Conservation (phyloP, 768 basidiomycete genomes). For the Suillus variegatus region DNA sequence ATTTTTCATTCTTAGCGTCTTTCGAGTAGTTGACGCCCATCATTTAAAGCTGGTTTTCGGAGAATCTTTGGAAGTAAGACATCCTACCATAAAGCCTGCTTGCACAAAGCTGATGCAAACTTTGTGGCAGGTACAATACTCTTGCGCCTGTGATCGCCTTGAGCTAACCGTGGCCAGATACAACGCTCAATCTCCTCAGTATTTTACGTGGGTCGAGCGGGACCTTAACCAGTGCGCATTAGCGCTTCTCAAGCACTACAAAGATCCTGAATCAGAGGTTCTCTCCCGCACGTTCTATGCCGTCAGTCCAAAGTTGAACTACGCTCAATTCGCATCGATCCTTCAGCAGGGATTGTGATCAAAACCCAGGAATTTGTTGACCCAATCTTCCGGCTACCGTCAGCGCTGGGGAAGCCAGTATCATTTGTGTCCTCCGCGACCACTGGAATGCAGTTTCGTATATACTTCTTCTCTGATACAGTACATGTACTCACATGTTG, state of each 20-base stretch:
- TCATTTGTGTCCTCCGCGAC: constrained; percentile 19
- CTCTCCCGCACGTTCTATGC: constrained; percentile 27
- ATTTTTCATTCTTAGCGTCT: too few relatives aligned
- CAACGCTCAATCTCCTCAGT: constrained; percentile 17
- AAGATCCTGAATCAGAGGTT: constrained; percentile 18
- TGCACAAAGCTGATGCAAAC: neutral
- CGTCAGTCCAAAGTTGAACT: constrained; percentile 22
- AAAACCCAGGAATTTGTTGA: neutral
- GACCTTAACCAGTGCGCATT: constrained; percentile 25
- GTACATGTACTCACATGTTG: neutral
- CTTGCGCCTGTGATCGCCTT: constrained; percentile 16
- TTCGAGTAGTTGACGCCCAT: neutral
- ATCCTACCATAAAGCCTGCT: neutral
- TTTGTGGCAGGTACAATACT: constrained; percentile 7
- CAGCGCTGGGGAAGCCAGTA: constrained; percentile 28
- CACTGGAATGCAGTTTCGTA: constrained; percentile 20
- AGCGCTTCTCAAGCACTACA: constrained; percentile 26
- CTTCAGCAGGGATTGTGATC: constrained; percentile 18
- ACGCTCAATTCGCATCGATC: constrained; percentile 14
- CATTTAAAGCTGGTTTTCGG: constrained; percentile 24
- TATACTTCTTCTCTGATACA: neutral
- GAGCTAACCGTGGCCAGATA: constrained; percentile 23
- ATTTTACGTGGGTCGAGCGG: constrained; percentile 24
- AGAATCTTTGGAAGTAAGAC: constrained; percentile 25
- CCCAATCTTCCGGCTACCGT: neutral